phyloP scores from a whole-genome alignment of 2,329 filamentous ascomycete species.

The Cercospora sp. region DNA sequence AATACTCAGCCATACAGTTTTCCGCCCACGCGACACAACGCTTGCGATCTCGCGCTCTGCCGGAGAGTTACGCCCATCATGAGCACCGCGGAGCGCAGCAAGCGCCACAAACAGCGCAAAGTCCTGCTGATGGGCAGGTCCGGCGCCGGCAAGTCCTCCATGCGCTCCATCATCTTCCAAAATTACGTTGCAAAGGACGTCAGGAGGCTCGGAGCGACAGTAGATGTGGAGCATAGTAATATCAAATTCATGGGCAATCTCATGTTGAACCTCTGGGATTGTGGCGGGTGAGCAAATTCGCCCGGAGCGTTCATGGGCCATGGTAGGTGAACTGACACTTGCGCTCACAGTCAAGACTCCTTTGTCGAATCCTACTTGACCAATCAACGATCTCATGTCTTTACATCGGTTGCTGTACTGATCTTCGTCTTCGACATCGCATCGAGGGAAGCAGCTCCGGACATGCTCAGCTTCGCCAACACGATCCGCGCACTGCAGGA shows the following conservation, averaged over 20 bases:
- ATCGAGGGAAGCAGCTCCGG: conserved; percentile 87
- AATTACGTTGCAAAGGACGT: conserved; percentile 98
- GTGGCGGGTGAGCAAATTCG: conserved; percentile 67
- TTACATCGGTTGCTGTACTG: conserved; percentile 91
- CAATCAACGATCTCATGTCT: conserved; percentile 92
- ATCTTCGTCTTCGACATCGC: conserved; percentile 99
- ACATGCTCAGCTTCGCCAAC: conserved; percentile 86
- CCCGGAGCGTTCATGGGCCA: not conserved
- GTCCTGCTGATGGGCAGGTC: conserved; percentile 76
- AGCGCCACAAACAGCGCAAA: conserved; percentile 56
- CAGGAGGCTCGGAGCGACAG: conserved; percentile 85
- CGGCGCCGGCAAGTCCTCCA: conserved; percentile 95
- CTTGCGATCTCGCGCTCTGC: not conserved
- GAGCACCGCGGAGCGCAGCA: conserved; percentile 39
- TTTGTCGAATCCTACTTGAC: conserved; percentile 99
- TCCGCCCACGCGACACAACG: not conserved
- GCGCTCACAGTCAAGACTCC: conserved; percentile 74
- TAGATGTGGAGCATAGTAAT: conserved; percentile 97
- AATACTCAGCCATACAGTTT: not conserved
- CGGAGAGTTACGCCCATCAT: conserved; percentile 17
- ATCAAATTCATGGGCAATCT: conserved; percentile 98
- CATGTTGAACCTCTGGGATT: conserved; percentile 97
- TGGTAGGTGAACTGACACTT: conserved; percentile 21
- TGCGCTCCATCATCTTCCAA: conserved; percentile 98
- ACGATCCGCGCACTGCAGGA: conserved; percentile 87